These are phyloP conservation scores for Colletotrichum sp. DNA, from an alignment of 2,329 filamentous ascomycete species.

Conservation along the genomic window DNA sequence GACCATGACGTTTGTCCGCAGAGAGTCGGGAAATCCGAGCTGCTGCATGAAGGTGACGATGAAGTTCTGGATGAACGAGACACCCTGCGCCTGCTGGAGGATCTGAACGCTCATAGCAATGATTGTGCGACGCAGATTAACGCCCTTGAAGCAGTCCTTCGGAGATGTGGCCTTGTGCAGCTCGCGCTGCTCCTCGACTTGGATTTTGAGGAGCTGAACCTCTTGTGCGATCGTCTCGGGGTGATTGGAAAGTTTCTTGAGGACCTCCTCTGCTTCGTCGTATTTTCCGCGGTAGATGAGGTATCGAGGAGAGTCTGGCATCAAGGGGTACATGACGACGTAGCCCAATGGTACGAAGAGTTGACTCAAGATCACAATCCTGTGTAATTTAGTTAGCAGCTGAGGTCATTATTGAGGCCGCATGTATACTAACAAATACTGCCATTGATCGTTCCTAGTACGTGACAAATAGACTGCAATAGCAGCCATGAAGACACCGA, in stretches of 20 bases:
- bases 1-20: not conserved
- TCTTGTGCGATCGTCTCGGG: not conserved
- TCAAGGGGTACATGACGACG: not conserved
- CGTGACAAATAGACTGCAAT: not conserved
- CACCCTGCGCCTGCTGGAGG: conserved; percentile 25
- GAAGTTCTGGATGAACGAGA: conserved; percentile 24
- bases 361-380: not conserved
- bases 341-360: not conserved
- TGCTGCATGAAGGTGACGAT: conserved; percentile 26
- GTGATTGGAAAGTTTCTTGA: not conserved
- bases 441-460: not conserved
- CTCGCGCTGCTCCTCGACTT: conserved; percentile 18
- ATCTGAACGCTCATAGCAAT: conserved; percentile 23
- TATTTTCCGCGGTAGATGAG: conserved; percentile 3
- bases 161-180: conserved; percentile 16
- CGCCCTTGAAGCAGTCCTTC: conserved; percentile 20
- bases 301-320: conserved; percentile 6
- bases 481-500: not conserved
- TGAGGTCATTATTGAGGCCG: not conserved
- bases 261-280: not conserved
- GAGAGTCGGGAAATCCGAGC: conserved; percentile 15
- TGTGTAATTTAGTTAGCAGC: not conserved
- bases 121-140: conserved; percentile 23
- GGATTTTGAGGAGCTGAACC: not conserved
- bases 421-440: not conserved